Conservation (phyloP, 192 early-diverging fungal genomes). For the Linnemannia schmuckeri region DNA sequence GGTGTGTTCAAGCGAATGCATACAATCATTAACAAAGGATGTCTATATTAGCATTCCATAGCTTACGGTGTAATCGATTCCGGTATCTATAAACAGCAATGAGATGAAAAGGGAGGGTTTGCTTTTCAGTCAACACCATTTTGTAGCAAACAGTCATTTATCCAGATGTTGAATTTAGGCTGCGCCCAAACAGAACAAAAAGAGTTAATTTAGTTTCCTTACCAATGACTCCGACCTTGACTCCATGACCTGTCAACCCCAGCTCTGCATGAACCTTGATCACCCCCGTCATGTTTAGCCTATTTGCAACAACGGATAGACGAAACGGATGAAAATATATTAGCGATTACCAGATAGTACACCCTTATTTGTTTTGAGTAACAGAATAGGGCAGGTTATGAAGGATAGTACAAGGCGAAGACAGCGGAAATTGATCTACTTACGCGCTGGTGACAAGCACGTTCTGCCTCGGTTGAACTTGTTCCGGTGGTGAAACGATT, state of each 20-base stretch:
- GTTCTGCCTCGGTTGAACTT: slow-evolving; percentile 15
- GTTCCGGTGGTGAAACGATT: slow-evolving; percentile 24
- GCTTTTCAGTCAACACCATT: no score
- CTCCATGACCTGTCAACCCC: slow-evolving; percentile 29
- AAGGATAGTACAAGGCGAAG: no score
- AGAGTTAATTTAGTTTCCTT: neutral
- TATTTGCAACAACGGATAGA: neutral
- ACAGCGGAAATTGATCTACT: neutral
- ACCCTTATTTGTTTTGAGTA: no score
- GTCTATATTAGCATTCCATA: neutral
- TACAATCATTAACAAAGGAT: no score
- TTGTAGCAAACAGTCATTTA: no score
- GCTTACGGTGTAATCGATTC: slow-evolving; percentile 53
- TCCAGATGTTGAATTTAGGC: no score
- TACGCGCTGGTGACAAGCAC: slow-evolving; percentile 44
- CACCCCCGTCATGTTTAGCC: slow-evolving; percentile 57
- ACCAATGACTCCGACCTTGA: slow-evolving; percentile 66
- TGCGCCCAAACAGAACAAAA: neutral
- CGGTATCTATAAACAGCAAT: slow-evolving; percentile 42
- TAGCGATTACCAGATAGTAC: neutral
- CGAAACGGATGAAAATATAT: neutral
- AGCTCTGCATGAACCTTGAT: slow-evolving; percentile 45
- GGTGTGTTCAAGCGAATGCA: no score
- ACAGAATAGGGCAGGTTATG: no score
- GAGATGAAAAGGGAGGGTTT: neutral